phyloP scores from a whole-genome alignment of 108 stramenopile species.

The Cylindrotheca closterium region DNA sequence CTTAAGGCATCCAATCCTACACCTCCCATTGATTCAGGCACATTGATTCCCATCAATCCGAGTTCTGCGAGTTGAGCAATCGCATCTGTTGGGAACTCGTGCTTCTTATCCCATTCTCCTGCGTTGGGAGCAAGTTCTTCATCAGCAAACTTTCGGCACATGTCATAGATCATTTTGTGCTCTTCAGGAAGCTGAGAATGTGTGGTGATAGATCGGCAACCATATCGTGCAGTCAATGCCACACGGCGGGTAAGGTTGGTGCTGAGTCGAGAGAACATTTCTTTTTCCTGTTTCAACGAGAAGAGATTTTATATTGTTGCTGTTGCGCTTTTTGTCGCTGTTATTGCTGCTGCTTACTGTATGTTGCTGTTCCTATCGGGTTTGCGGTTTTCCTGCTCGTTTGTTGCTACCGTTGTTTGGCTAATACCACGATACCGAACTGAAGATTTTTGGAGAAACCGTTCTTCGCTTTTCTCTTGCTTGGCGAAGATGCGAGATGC shows the following conservation, averaged over 20 bases:
- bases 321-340: too few relatives aligned
- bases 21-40: slow-evolving; percentile 75
- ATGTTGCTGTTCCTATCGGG: too few relatives aligned
- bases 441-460: too few relatives aligned
- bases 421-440: too few relatives aligned
- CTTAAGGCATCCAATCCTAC: slow-evolving; percentile 91
- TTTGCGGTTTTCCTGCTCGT: too few relatives aligned
- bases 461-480: too few relatives aligned
- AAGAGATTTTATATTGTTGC: too few relatives aligned
- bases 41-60: slow-evolving; percentile 97
- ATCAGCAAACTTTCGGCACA: slow-evolving; percentile 95
- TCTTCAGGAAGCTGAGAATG: slow-evolving; percentile 87
- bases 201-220: slow-evolving; percentile 45
- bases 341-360: too few relatives aligned
- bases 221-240: background rate
- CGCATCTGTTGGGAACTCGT: slow-evolving; percentile 71
- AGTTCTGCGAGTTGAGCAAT: slow-evolving; percentile 78
- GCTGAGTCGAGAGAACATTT: slow-evolving; percentile 26
- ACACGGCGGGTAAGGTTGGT: slow-evolving; percentile 18
- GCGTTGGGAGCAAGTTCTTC: slow-evolving; percentile 93
- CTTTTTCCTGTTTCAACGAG: too few relatives aligned
- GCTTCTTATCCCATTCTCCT: slow-evolving; percentile 84
- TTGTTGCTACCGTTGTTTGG: too few relatives aligned
- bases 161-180: slow-evolving; percentile 92
- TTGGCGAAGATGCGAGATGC: too few relatives aligned